Base-by-base conservation (phyloP, 441 rosid species). In the California macrophylla region DNA sequence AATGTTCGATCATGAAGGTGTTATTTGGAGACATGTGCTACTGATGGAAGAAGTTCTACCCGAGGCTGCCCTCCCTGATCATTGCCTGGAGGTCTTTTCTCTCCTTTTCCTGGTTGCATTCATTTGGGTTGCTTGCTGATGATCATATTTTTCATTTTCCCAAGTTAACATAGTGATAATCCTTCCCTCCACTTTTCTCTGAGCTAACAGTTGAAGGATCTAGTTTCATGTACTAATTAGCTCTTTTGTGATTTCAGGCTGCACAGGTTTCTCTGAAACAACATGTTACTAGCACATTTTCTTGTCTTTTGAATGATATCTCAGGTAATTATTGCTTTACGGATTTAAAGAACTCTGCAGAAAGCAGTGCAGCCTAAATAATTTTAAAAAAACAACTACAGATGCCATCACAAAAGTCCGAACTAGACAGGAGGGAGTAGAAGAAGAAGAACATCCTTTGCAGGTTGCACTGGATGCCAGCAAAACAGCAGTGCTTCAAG, bases 21-120 rank as follows among this genome's bases (percentile, higher is more conserved):
- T 81, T 65, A 82, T 95, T 70, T 95, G 97, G 99, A 83, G 80
- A 71, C 97, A 90, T 83, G 96, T 87, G 36, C 89, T 86, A 56
- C 77, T 92, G 71, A 78, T 95, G 88, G 96, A 92, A 75, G 91
- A 85, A 81, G 95, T 86, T 20, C 78, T 92, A 75, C 80, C 73
- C 69, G 96, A 90, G 77, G 93, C 96, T 83, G 82, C 76, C 63
- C 95, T 95, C 69, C 82, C 89, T 50, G 94, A 84, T 70, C 82
- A 81, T 79, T 82, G 87, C 8, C 78, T 86, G 70, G 88, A 90
- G 97, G 98, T 94, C 64, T 12, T 9, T 56, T 56, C 25, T 56
- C 62, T 54, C 26, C 62, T 21, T 54, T 54, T 54, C 62, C 25
- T 56, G 28, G 61, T 12, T 56, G 28, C 62, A 56, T 56, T 23